Percentiles rank a stretch among this genome's conserved stretches.
Conservation (phyloP, 441 rosid species). For the Pelargonium australe region DNA sequence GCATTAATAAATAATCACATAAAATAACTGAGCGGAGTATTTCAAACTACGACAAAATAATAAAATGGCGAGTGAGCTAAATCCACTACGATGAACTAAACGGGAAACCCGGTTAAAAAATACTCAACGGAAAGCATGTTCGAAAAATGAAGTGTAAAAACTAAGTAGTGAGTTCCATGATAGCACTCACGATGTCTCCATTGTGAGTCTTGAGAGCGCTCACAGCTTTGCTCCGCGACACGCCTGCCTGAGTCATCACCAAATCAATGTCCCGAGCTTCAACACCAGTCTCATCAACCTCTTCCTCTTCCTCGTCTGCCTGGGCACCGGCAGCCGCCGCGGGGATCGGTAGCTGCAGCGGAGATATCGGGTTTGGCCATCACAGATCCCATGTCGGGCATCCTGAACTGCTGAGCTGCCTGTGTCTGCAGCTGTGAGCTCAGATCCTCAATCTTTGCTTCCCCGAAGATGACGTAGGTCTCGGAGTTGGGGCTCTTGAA, state of each 20-base stretch:
- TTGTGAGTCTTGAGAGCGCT: conserved; percentile 60
- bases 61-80: no score
- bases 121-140: no score
- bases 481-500: conserved; percentile 86
- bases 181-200: conserved; percentile 79
- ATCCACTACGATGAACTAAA: no score
- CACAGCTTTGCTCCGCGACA: conserved; percentile 62
- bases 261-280: conserved; percentile 75
- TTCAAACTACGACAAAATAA: no score
- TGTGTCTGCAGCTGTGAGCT: conserved; percentile 81
- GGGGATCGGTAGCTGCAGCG: conserved; percentile 29
- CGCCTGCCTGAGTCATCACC: conserved; percentile 89
- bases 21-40: no score
- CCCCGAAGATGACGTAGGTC: conserved; percentile 74
- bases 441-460: conserved; percentile 86
- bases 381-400: conserved; percentile 51
- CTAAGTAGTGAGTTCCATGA: conserved; percentile 70
- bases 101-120: no score
- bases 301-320: conserved; percentile 50
- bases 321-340: conserved; percentile 23
- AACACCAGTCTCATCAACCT: conserved; percentile 66
- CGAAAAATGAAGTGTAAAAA: background rate
- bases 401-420: conserved; percentile 81
- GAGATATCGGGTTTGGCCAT: conserved; percentile 64
- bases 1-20: no score